Conservation (phyloP, 306 rosid genomes). For the Dryas alaskensis region DNA sequence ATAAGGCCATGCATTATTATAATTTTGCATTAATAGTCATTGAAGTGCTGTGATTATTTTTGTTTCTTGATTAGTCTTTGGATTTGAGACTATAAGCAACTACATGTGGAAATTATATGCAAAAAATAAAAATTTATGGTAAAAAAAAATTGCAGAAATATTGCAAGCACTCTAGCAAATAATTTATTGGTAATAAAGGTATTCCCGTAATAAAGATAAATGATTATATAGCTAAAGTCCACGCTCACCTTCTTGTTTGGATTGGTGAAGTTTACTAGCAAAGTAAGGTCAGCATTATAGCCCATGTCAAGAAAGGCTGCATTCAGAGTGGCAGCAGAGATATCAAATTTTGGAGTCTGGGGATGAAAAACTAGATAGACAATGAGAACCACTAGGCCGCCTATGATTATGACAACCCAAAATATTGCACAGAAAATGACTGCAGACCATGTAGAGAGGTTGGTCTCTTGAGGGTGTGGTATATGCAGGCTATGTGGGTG, state of each 20-base stretch:
- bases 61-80: too few relatives aligned
- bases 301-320: slow-evolving; percentile 96
- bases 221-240: slow-evolving; percentile 58
- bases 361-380: slow-evolving; percentile 83
- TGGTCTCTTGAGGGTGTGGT: slow-evolving; percentile 30
- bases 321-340: slow-evolving; percentile 55
- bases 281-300: slow-evolving; percentile 72
- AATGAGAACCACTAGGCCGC: slow-evolving; percentile 71
- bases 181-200: slow-evolving; percentile 36
- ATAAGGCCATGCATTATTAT: too few relatives aligned
- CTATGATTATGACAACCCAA: slow-evolving; percentile 73
- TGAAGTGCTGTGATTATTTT: too few relatives aligned
- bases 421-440: slow-evolving; percentile 65
- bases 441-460: slow-evolving; percentile 46
- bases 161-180: too few relatives aligned
- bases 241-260: slow-evolving; percentile 82
- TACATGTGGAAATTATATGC: too few relatives aligned
- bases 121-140: too few relatives aligned
- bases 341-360: slow-evolving; percentile 60
- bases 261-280: slow-evolving; percentile 81
- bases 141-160: too few relatives aligned
- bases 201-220: slow-evolving; percentile 62
- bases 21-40: too few relatives aligned
- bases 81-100: too few relatives aligned
- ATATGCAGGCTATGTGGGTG: neutral